Conservation (phyloP, 225 moss, liverwort and hornwort species). For the Lunularia cruciata region DNA sequence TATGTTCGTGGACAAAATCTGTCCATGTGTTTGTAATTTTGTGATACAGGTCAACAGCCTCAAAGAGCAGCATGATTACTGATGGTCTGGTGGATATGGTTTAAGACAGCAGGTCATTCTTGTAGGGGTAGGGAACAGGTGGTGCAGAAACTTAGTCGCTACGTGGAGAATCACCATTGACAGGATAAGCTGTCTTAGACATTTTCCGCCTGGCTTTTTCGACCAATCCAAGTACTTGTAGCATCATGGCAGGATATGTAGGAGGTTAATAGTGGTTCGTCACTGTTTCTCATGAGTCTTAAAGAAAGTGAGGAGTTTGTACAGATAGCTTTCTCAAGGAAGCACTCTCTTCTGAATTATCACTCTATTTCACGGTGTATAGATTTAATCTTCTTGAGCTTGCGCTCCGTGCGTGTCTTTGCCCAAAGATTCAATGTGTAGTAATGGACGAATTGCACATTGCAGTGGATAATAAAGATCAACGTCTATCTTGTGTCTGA, state of each 20-base stretch:
- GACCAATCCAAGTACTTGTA: conserved; percentile 6
- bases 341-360: conserved; percentile 18
- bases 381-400: conserved; percentile 29
- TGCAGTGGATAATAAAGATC: conserved; percentile 25
- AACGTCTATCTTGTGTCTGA: conserved; percentile 1
- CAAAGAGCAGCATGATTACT: conserved; percentile 21
- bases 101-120: conserved; percentile 15
- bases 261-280: conserved; percentile 15
- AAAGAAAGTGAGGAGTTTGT: conserved; percentile 27
- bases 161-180: conserved; percentile 17
- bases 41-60: conserved; percentile 11
- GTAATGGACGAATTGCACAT: conserved; percentile 7
- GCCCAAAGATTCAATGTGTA: conserved; percentile 10
- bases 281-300: conserved; percentile 16
- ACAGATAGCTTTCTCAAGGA: conserved; percentile 27
- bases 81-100: conserved; percentile 10
- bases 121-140: conserved; percentile 25
- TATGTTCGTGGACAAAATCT: conserved; percentile 6
- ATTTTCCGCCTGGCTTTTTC: conserved; percentile 22
- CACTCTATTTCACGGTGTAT: conserved; percentile 34
- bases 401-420: conserved; percentile 12
- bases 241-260: conserved; percentile 14
- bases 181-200: conserved; percentile 18
- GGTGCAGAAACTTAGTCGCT: conserved; percentile 21
- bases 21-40: conserved; percentile 24